Evolutionary conservation across 2,329 filamentous ascomycete genomes (phyloP), one percentile per base, ranked within the genome.

Genomic region (Sarocladiaceae sp.): DNA sequence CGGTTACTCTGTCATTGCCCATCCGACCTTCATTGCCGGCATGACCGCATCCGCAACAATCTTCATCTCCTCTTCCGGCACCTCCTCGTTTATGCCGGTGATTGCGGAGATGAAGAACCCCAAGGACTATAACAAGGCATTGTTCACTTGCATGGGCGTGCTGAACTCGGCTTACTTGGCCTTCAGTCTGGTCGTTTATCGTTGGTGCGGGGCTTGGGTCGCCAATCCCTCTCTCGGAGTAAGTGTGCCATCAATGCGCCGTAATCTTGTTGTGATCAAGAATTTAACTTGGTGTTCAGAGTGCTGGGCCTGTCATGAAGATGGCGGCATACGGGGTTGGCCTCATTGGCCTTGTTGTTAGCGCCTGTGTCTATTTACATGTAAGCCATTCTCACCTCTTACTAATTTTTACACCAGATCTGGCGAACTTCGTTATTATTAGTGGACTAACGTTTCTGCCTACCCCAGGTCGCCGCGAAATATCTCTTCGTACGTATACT

Each of bases 141-240:
- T 68, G 1, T 5, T 65, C 2, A 33, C 61, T 11, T 63, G 61
- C 47, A 61, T 56, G 55, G 56, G 22, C 56, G 58, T 56, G 2
- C 57, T 71, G 2, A 58, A 65, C 18, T 35, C 62, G 7, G 64
- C 64, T 5, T 71, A 71, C 46, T 36, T 63, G n/a, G 54, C 61
- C 1, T 62, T 72, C 2, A 60, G 63, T 12, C 57, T 66, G 1
- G 70, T 75, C 0, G 67, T 77, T 2, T 76, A 76, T 60, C 69
- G 67, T 47, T 76, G 64, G 55, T 74, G 71, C 54, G 74, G 74
- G 0, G 70, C 68, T 0, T 74, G 68, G 51, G 71, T 77, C 3
- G 67, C 73, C 0, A 74, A 71, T 0, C 74, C 74, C 0, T 71
- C 73, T 2, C 65, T 77, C 1, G 74, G 72, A n/a, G n/a, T n/a